Percentiles rank a stretch among this genome's conserved stretches.
These are phyloP conservation scores for Nothopassalora personata DNA, from an alignment of 2,329 filamentous ascomycete genomes.

Conservation along the genomic window DNA sequence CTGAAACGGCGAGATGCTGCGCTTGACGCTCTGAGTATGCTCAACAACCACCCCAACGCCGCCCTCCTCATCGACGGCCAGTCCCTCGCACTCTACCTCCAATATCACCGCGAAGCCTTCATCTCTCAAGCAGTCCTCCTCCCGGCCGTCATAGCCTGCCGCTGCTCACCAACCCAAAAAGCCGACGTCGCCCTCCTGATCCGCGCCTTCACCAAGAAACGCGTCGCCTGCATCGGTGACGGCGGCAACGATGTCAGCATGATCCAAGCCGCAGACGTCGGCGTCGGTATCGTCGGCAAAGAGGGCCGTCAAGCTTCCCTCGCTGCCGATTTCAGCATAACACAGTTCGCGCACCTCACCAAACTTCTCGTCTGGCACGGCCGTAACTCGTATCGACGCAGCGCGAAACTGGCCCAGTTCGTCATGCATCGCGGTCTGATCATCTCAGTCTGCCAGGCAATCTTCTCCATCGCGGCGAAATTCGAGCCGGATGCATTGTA, in stretches of 20 bases:
- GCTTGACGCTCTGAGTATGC: conserved; percentile 80
- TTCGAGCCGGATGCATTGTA: conserved; percentile 95
- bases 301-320: conserved; percentile 92
- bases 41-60: conserved; percentile 77
- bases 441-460: conserved; percentile 91
- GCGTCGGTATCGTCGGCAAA: conserved; percentile 96
- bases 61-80: conserved; percentile 94
- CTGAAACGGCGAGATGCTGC: conserved; percentile 77
- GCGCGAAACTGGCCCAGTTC: conserved; percentile 92
- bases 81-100: conserved; percentile 76
- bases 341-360: conserved; percentile 89
- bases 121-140: conserved; percentile 81
- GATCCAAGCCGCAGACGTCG: conserved; percentile 97
- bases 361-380: conserved; percentile 99
- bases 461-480: conserved; percentile 88
- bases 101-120: conserved; percentile 76
- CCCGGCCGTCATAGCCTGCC: conserved; percentile 89
- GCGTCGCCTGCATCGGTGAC: conserved; percentile 95
- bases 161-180: conserved; percentile 95
- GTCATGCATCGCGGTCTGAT: conserved; percentile 96
- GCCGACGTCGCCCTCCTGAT: conserved; percentile 90
- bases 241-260: conserved; percentile 98
- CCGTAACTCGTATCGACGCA: conserved; percentile 92
- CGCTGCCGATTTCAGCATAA: conserved; percentile 93
- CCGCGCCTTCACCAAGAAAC: conserved; percentile 84